Percentiles rank a stretch among this genome's conserved stretches.
Evolutionary conservation across 2,329 filamentous ascomycete species (phyloP).

Genomic region (Neonectria ditissima): DNA sequence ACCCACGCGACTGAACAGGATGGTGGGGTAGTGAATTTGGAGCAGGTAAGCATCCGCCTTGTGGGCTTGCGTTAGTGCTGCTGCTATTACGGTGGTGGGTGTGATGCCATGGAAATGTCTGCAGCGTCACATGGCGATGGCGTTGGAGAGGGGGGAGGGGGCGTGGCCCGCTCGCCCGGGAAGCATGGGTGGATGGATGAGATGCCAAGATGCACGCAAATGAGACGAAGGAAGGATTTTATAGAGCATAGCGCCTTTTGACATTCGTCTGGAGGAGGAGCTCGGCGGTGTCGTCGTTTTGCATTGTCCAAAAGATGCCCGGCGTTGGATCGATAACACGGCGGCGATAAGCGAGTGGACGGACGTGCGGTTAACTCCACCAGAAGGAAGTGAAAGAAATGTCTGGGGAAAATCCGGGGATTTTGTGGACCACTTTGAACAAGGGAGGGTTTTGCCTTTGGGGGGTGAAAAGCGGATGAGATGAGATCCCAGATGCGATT

Average conservation of each 20-base stretch:
- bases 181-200: neutral
- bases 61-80: neutral
- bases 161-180: slow-evolving; percentile 2
- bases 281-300: neutral
- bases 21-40: too few relatives aligned
- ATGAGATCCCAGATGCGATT: slow-evolving; percentile 19
- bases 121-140: slow-evolving; percentile 4
- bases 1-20: neutral
- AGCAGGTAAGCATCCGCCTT: neutral
- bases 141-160: neutral
- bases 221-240: neutral
- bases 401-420: slow-evolving; percentile 8
- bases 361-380: neutral
- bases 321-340: neutral
- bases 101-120: slow-evolving; percentile 1
- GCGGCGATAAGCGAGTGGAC: too few relatives aligned
- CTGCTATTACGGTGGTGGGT: neutral
- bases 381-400: too few relatives aligned
- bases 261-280: too few relatives aligned
- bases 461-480: slow-evolving; percentile 6
- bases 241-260: too few relatives aligned
- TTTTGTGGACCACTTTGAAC: neutral
- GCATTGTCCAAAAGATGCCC: neutral
- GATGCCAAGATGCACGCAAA: neutral
- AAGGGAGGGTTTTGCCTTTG: neutral